Base-by-base conservation (phyloP, 1,284 basidiomycete species). In the Ceratobasidium sp. region DNA sequence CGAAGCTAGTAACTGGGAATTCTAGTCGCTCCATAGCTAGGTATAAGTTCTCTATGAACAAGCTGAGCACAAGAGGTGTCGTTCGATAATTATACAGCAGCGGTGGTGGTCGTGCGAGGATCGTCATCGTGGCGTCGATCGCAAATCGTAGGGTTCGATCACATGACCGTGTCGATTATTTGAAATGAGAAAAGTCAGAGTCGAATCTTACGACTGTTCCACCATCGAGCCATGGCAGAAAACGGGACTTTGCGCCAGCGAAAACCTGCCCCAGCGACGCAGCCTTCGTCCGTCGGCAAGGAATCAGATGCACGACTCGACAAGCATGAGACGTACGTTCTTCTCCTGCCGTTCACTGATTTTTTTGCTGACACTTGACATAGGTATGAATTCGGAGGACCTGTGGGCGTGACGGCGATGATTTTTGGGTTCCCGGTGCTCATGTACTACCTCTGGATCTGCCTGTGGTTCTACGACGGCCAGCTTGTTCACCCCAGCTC, bases 381-480 rank as follows among this genome's bases (percentile, higher is more conserved):
- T 63, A 95, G 93, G 48, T 98, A 94, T 85, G 97, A 99, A 84
- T 99, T 99, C 80, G 98, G 97, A 78, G 97, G 97, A 8, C 97
- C 97, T 56, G 87, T 88, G 84, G 97, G 98, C 64, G 95, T 97
- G 54, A 84, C 91, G 8, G 93, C 93, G 33, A 99, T 99, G 86
- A 99, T 99, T 93, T 87, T 92, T 44, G 91, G 93, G 66, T 99
- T 99, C 83, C 97, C 97, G 0, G 83, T 91, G 53, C 87, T 94
- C 77, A 95, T 96, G 96, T 99, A 99, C 85, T 99, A 99, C 85
- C 90, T 99, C 78, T 99, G 96, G 95, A 95, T 96, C 79, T 99
- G 98, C 81, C 88, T 99, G 51, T 96, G 94, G 90, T 98, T 96
- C 84, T 97, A 99, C 82, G 93, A 98, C 79, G 97, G 97, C 71